Evolutionary conservation across 192 early-diverging fungal genomes (phyloP), one percentile per base, ranked within the genome.

Genomic region (Dissophora ornata): DNA sequence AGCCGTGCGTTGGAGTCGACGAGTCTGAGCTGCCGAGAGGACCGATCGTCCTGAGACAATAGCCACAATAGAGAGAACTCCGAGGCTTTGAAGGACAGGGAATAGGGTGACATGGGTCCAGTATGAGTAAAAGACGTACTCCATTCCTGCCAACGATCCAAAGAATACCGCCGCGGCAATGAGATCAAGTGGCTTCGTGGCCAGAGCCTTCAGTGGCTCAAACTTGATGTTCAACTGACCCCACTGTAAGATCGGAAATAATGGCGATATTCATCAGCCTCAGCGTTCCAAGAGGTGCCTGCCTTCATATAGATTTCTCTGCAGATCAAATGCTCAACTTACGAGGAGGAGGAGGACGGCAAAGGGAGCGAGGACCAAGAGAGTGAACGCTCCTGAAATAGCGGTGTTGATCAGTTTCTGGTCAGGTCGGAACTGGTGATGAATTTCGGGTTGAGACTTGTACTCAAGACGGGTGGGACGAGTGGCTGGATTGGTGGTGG

Each of bases 21-120:
- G 65, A 25, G 48, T 49, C 47, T 84, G 83, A 32, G 82, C 67
- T 18, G 55, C 29, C 29, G 81, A 74, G 42, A 86, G 80, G 10
- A 81, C 82, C 40, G 77, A 74, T 45, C 82, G 81, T 40, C 85
- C 85, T 4, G 81, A 80, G 34, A 79, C 40, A 36, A 81, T 59
- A 15, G 83, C 69, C 7, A 84, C 67, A 4, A 82, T 19, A 4
- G 75, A 77, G 41, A 82, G 69, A 8, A 57, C 75, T 24, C 66
- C 66, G 8, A 84, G 50, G 51, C 77, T 81, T n/a, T 67, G 69
- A 2, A 86, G 75, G 15, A 83, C 83, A 29, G 83, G 79, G 66
- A 86, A 81, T 25, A 86, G 44, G 45, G 83, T 84, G 34, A 81
- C 62, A 28, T 82, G 73, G 16, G 81, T 84, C 82, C 82, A 86